Evolutionary conservation across 2,329 filamentous ascomycete genomes (phyloP), one percentile per base, ranked within the genome.

Genomic region (Colletotrichum spaethianum): DNA sequence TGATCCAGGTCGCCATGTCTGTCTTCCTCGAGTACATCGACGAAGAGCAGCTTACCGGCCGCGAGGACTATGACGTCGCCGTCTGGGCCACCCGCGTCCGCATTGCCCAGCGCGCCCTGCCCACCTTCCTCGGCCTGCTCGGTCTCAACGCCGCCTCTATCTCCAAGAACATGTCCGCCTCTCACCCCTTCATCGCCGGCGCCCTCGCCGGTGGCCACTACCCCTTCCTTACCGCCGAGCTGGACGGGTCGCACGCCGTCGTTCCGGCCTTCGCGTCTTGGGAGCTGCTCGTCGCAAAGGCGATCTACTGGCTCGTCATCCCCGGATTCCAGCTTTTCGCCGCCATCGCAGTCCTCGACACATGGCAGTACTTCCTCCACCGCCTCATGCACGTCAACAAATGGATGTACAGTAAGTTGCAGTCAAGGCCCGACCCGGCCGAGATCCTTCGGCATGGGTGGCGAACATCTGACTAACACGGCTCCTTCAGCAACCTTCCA

Each of bases 281-380:
- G 96, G 96, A 98, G 83, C 79, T 97, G 53, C 75, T 87, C 38
- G 82, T 90, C 42, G 96, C 94, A 52, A 93, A 92, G 82, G 86
- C 89, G 73, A 90, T 98, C 75, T 98, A 98, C 85, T 93, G 93
- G 87, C 84, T 91, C 74, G 80, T 92, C 48, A 88, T 98, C 74
- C 96, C 96, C 0, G 88, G 85, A 3, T 67, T 96, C 60, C 96
- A 98, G 81, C 93, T 98, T 79, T 84, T 89, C 70, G 78, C 93
- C 61, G 96, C 92, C 31, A 89, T 96, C 72, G 84, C 90, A 75
- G 86, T 97, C 75, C 89, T 98, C 76, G 96, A 99, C 83, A 96
- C 95, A 55, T 99, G 96, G 96, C 96, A 99, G 81, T 99, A 99
- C 85, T 98, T 98, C 84, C 88, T 96, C 78, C 96, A 99, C 83